Conservation (phyloP, 2,329 filamentous ascomycete genomes). For the Phialophora tarda region DNA sequence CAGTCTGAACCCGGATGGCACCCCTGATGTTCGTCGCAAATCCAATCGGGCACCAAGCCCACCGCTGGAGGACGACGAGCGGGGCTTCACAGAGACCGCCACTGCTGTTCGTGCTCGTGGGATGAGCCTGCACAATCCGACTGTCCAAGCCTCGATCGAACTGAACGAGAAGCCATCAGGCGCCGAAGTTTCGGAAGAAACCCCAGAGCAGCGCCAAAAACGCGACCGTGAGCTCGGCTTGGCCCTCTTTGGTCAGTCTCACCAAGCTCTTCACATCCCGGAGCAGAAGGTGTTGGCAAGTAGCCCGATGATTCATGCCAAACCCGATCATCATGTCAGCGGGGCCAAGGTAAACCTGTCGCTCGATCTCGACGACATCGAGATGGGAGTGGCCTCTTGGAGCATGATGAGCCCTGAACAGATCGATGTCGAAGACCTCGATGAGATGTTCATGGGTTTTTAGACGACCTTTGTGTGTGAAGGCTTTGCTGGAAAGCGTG, state of each 20-base stretch:
- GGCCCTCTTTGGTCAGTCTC: conserved; percentile 54
- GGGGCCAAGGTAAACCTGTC: conserved; percentile 46
- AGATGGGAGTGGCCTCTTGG: conserved; percentile 59
- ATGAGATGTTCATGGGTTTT: conserved; percentile 75
- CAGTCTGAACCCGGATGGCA: conserved; percentile 42
- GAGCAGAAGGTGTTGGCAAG: conserved; percentile 45
- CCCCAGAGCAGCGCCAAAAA: conserved; percentile 52
- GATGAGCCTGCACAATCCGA: conserved; percentile 51
- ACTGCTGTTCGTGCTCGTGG: conserved; percentile 73
- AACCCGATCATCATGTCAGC: conserved; percentile 26
- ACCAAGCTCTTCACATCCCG: conserved; percentile 57
- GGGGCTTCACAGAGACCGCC: conserved; percentile 95
- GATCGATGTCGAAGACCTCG: conserved; percentile 90
- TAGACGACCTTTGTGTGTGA: conserved; percentile 10
- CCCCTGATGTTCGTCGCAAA: conserved; percentile 43
- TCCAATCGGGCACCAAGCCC: conserved; percentile 77
- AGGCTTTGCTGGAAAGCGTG: background rate
- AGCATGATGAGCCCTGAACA: conserved; percentile 77
- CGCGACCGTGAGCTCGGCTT: conserved; percentile 44
- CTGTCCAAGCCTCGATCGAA: conserved; percentile 46
- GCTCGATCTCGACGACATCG: conserved; percentile 54
- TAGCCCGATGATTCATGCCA: conserved; percentile 43
- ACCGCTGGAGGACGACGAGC: conserved; percentile 90
- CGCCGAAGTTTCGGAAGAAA: conserved; percentile 40
- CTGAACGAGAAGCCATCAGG: conserved; percentile 45